Base-by-base conservation (phyloP, 1,139 yeast genomes). In the Candida tropicalis region DNA sequence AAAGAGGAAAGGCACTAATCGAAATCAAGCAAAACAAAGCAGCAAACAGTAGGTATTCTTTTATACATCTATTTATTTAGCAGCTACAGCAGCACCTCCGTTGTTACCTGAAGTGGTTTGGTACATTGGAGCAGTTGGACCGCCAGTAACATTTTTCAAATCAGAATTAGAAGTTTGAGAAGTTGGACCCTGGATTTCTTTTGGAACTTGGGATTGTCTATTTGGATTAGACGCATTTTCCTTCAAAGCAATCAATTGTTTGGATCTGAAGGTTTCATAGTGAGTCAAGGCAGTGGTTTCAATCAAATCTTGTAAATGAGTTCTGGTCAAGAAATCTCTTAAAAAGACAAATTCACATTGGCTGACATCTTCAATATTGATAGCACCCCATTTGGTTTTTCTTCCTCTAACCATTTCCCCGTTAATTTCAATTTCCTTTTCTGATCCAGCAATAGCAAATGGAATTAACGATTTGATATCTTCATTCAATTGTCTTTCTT, bases 391-490 rank as follows among this genome's bases (percentile, higher is more conserved):
- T 62, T 86, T 82, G 46, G 95, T 89, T 67, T 86, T 83, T 71
- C 99, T 84, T 39, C 97, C 97, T 58, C 95, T 84, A 33, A 89
- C 87, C 24, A 77, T 69, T 58, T 85, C 87, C 38, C 97, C 97
- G 54, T 82, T 80, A 45, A 82, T 70, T 45, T 83, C 77, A 49
- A 87, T 80, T 55, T 84, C 86, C 48, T 75, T 78, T 61, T 90
- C 96, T n/a, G 96, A 85, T 34, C 98, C 99, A 43, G 91, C 90
- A 39, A 93, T 81, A 1, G 99, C 98, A 71, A 93, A 93, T 24
- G 99, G 99, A 54, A 91, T 80, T 59, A 81, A 79, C 40, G 84
- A 87, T 74, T 84, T 81, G 56, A 86, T 84, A 56, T 86, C 88
- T 54, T 78, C 80, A 59, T 86, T 86, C 57, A 85, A 75, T 58